A percentile compares a stretch with the other conserved stretches of the same genome.
These are phyloP conservation scores for Phytophthora constricta DNA, from an alignment of 352 stramenopile species.

Conservation along the genomic window DNA sequence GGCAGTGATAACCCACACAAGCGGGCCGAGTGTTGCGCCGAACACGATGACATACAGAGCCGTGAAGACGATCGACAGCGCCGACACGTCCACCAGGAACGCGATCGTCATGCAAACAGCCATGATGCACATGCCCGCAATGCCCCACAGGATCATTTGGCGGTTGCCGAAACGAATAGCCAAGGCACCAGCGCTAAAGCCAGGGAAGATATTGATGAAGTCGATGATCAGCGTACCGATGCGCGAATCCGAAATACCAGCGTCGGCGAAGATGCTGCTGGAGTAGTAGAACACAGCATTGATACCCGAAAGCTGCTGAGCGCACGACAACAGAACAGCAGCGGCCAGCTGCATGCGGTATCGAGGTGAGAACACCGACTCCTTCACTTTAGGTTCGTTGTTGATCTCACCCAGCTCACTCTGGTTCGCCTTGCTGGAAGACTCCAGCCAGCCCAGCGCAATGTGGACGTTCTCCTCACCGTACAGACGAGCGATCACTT, in stretches of 20 bases:
- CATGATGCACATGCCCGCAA: constrained; percentile 49
- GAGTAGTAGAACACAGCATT: constrained; percentile 41
- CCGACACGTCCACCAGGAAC: constrained; percentile 34
- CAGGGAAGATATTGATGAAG: constrained; percentile 58
- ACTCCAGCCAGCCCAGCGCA: constrained; percentile 36
- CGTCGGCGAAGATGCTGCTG: constrained; percentile 22
- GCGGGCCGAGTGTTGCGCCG: constrained; percentile 50
- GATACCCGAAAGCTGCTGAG: constrained; percentile 67
- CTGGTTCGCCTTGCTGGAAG: constrained; percentile 24
- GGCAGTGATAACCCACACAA: constrained; percentile 55
- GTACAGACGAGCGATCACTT: constrained; percentile 36
- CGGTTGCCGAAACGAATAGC: constrained; percentile 54
- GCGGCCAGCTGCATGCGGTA: constrained; percentile 53
- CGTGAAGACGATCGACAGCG: constrained; percentile 50
- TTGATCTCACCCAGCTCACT: constrained; percentile 25
- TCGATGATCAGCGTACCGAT: constrained; percentile 29
- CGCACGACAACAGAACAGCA: constrained; percentile 44
- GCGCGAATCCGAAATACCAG: constrained; percentile 24
- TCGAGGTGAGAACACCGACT: constrained; percentile 41
- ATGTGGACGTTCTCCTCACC: constrained; percentile 40
- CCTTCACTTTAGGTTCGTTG: constrained; percentile 25
- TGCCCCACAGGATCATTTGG: constrained; percentile 50
- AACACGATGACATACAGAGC: constrained; percentile 54
- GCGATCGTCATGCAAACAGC: constrained; percentile 58
- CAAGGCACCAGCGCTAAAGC: constrained; percentile 46